Conservation (phyloP, 805 yeast species). For the Myxozyma neglecta region DNA sequence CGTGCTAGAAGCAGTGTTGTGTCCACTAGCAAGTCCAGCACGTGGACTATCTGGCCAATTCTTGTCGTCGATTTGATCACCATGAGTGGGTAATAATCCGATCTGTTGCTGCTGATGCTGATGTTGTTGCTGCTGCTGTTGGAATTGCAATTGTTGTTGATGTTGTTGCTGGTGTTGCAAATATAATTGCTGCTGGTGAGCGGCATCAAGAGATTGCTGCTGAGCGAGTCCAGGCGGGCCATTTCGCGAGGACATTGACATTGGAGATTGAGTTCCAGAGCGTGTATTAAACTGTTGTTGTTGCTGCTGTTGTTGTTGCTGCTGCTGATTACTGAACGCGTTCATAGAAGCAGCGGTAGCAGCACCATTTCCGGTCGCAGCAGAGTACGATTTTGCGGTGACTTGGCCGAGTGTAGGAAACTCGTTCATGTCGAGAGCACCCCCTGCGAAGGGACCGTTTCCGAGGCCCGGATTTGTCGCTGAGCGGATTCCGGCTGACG, state of each 20-base stretch:
- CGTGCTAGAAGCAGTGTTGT: neutral
- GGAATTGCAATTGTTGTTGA: neutral
- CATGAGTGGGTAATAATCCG: slow-evolving; percentile 2
- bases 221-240: slow-evolving; percentile 20
- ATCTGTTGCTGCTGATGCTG: slow-evolving; percentile 13
- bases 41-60: slow-evolving; percentile 16
- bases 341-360: neutral
- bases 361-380: slow-evolving; percentile 4
- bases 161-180: slow-evolving; percentile 14
- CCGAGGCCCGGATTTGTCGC: neutral
- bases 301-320: neutral
- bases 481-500: neutral
- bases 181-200: slow-evolving; percentile 10
- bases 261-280: slow-evolving; percentile 25
- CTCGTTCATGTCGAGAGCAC: slow-evolving; percentile 21
- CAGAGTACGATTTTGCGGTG: slow-evolving; percentile 11
- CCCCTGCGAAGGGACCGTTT: slow-evolving; percentile 1
- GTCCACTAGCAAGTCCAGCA: slow-evolving; percentile 1
- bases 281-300: slow-evolving; percentile 14
- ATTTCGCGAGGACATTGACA: slow-evolving; percentile 14
- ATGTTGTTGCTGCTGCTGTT: slow-evolving; percentile 3
- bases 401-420: slow-evolving; percentile 24
- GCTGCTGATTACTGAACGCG: neutral
- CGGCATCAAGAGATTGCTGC: slow-evolving; percentile 3
- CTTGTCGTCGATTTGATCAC: slow-evolving; percentile 10